Evolutionary conservation across 352 stramenopile species (phyloP).

Genomic region (Elongisporangium prolatum): DNA sequence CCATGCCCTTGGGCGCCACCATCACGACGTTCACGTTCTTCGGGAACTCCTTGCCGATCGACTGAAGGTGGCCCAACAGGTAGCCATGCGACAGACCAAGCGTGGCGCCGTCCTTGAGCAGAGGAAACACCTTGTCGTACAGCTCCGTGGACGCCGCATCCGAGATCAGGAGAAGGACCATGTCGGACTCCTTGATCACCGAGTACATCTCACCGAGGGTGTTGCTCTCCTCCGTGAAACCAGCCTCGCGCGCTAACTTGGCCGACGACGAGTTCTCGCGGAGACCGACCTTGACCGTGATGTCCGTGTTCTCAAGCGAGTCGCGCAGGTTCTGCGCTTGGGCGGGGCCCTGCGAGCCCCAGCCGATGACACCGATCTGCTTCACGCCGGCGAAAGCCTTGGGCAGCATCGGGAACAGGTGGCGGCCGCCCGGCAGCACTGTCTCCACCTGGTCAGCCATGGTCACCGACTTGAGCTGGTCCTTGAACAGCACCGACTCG

Average conservation of each 20-base stretch:
- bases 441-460: constrained; percentile 77
- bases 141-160: constrained; percentile 93
- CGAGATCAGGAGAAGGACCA: constrained; percentile 97
- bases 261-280: constrained; percentile 73
- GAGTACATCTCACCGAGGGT: constrained; percentile 96
- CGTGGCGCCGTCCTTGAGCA: constrained; percentile 94
- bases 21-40: constrained; percentile 98
- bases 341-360: constrained; percentile 96
- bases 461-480: constrained; percentile 68
- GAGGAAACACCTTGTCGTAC: constrained; percentile 96
- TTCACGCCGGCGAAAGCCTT: constrained; percentile 96
- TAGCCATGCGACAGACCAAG: constrained; percentile 97
- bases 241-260: constrained; percentile 82
- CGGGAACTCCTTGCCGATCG: constrained; percentile 93
- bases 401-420: constrained; percentile 94
- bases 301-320: constrained; percentile 91
- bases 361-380: constrained; percentile 97
- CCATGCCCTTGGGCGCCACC: constrained; percentile 98
- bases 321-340: constrained; percentile 97
- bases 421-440: constrained; percentile 76
- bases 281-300: constrained; percentile 88
- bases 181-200: constrained; percentile 95
- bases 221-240: constrained; percentile 91
- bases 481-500: constrained; percentile 62
- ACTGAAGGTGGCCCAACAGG: constrained; percentile 96